Evolutionary conservation across 176 grass and related monocot genomes (phyloP).

Genomic region (Eleusine coracana): DNA sequence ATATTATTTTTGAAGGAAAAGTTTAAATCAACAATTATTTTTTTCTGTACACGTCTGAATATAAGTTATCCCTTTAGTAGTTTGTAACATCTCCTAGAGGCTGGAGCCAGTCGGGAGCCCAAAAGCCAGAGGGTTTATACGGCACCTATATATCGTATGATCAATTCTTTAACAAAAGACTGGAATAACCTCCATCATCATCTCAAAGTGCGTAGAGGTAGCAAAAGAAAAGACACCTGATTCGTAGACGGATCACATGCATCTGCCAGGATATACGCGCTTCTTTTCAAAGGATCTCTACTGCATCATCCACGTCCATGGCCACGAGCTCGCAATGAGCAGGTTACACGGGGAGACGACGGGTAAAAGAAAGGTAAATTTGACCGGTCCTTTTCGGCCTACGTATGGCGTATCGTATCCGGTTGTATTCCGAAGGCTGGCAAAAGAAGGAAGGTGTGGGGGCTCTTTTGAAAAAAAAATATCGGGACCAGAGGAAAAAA

Average conservation of each 20-base stretch:
- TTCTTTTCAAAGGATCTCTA: slow-evolving; percentile 42
- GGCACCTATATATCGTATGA: not conserved
- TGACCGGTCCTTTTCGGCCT: slow-evolving; percentile 33
- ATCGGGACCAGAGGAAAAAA: not conserved
- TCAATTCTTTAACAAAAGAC: slow-evolving; percentile 28
- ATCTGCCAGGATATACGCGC: slow-evolving; percentile 25
- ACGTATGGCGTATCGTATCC: not conserved
- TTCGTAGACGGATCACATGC: slow-evolving; percentile 41
- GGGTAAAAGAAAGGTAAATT: slow-evolving; percentile 35
- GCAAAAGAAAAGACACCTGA: slow-evolving; percentile 15
- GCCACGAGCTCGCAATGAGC: slow-evolving; percentile 41
- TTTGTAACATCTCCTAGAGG: not conserved
- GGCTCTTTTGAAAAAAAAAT: slow-evolving; percentile 33
- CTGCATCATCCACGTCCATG: not conserved
- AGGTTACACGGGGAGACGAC: slow-evolving; percentile 15
- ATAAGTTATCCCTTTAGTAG: not conserved
- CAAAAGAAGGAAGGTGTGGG: slow-evolving; percentile 27
- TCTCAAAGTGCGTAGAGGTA: slow-evolving; percentile 43
- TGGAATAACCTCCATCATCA: slow-evolving; percentile 26
- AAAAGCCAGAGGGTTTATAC: not conserved
- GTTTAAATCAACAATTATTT: not conserved
- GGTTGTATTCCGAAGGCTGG: slow-evolving; percentile 7
- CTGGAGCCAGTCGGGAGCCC: not conserved
- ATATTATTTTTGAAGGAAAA: too few relatives aligned
- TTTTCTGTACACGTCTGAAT: not conserved